Evolutionary conservation across 2,329 filamentous ascomycete genomes (phyloP), one percentile per base, ranked within the genome.

Genomic region (Penicillium sp.): DNA sequence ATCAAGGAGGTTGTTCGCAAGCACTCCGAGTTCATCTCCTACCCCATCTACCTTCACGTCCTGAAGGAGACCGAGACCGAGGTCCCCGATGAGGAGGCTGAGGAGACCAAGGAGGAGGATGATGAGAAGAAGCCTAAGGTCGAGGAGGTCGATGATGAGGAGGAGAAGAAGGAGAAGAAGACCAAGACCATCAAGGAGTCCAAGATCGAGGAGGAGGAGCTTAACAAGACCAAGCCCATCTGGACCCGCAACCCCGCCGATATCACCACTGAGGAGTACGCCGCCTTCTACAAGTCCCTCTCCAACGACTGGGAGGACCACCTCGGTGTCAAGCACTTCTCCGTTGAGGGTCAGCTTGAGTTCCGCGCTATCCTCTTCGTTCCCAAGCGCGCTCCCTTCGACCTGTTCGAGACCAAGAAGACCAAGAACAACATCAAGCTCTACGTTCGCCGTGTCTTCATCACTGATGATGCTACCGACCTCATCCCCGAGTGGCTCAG

Each of bases 391-490:
- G 94, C 94, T 79, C 94, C 94, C 71, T 99, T 99, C 79, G 94
- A 99, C 75, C 90, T 99, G 62, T 99, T 99, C 78, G 94, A 99
- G 89, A 97, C 93, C 77, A 99, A 99, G 91, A 96, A 97, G 89
- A 97, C 93, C 76, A 99, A 99, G 91, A 99, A 97, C 90, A 99
- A 99, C 89, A 97, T 99, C 87, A 99, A 99, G 89, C 88, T 99
- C 71, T 99, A 99, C 82, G 94, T 99, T 74, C 93, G 94, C 78
- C 94, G 94, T 78, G 94, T 99, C 80, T 99, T 99, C 89, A 99
- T 99, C 85, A 99, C 94, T 60, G 94, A 99, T 69, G 94, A 99
- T 78, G 94, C 94, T 70, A 97, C 94, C 69, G 94, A 99, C 77
- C 89, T 99, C 81, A 95, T 99, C 67, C 94, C 94, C 59, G 94